Conservation (phyloP, 2,329 filamentous ascomycete species). For the Fusarium cyanostomum region DNA sequence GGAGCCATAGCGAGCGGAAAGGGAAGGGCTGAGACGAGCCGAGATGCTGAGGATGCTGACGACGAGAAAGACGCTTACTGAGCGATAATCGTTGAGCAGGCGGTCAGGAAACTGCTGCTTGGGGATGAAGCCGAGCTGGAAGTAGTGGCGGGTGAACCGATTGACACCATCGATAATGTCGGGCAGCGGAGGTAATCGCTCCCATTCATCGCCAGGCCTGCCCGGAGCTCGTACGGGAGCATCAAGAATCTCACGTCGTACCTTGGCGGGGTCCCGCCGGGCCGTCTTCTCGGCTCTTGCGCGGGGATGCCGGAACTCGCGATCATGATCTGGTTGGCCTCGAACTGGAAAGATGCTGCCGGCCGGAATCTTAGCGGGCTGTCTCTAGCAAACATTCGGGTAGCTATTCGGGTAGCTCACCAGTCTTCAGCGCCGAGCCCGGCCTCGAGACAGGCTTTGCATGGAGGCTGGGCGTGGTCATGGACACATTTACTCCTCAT, state of each 20-base stretch:
- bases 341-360: constrained; percentile 61
- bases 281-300: constrained; percentile 57
- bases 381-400: background rate
- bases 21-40: constrained; percentile 61
- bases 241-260: constrained; percentile 48
- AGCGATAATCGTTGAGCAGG: constrained; percentile 57
- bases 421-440: constrained; percentile 60
- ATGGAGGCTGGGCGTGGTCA: constrained; percentile 59
- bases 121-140: constrained; percentile 68
- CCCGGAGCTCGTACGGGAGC: constrained; percentile 34
- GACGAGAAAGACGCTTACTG: constrained; percentile 64
- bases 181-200: constrained; percentile 58
- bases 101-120: constrained; percentile 60
- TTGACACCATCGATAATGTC: constrained; percentile 63
- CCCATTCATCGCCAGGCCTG: constrained; percentile 55
- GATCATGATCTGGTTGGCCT: constrained; percentile 64
- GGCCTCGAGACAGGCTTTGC: constrained; percentile 61
- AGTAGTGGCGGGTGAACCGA: constrained; percentile 64
- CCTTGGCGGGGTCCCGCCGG: constrained; percentile 53
- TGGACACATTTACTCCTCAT: constrained; percentile 67
- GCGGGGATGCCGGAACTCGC: constrained; percentile 65
- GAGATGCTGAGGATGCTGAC: constrained; percentile 66
- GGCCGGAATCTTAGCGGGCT: constrained; percentile 6
- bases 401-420: constrained; percentile 49
- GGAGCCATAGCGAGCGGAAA: constrained; percentile 60